phyloP scores from a whole-genome alignment of 345 rosid species.

The Eucalyptus rudis region DNA sequence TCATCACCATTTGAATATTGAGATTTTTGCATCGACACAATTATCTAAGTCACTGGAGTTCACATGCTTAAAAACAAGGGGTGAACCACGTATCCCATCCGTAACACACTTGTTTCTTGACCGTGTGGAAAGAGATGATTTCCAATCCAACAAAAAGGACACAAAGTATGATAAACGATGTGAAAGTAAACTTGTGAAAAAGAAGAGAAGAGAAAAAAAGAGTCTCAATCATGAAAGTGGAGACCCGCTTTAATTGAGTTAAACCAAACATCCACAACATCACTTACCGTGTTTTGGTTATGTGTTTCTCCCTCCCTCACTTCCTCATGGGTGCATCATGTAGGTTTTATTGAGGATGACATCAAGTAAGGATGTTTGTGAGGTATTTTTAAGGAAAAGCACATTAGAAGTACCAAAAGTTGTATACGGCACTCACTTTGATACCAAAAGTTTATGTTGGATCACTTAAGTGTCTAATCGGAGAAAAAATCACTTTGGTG shows the following conservation, averaged over 20 bases:
- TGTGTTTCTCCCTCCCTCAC: not conserved
- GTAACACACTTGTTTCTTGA: not conserved
- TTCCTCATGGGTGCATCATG: not conserved
- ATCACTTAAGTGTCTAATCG: too few species aligned
- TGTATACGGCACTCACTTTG: too few species aligned
- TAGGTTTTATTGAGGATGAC: not conserved
- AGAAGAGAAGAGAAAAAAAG: not conserved
- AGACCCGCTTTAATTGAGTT: not conserved
- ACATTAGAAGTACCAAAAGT: too few species aligned
- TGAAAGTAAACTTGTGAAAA: not conserved
- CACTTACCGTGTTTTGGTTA: not conserved
- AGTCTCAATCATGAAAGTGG: not conserved
- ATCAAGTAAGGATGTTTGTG: not conserved
- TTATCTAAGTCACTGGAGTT: not conserved
- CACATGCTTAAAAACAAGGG: not conserved
- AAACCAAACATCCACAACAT: not conserved
- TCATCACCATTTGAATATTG: not conserved
- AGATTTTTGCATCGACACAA: not conserved
- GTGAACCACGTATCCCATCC: not conserved
- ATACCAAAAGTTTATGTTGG: too few species aligned
- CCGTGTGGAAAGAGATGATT: not conserved
- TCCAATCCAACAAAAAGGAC: not conserved
- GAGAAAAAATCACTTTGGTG: too few species aligned
- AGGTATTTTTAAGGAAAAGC: not conserved
- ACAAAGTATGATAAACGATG: accelerated